phyloP scores from a whole-genome alignment of 768 basidiomycete genomes.

The Russula olivacea region DNA sequence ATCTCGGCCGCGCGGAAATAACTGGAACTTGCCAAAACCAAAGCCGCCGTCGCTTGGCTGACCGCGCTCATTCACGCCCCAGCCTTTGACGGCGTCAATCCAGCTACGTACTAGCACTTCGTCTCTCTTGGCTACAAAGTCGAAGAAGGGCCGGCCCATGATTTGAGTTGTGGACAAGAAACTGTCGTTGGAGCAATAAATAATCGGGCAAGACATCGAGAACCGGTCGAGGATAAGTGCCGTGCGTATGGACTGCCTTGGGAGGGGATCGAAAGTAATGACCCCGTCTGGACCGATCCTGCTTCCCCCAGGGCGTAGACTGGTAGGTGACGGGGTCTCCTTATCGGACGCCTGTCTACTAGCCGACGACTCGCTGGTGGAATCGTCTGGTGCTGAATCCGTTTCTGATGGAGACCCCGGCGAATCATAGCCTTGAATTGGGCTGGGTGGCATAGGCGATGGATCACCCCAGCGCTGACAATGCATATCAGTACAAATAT shows the following conservation, averaged over 20 bases:
- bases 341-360: not conserved
- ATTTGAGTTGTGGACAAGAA: constrained; percentile 53
- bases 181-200: constrained; percentile 71
- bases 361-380: constrained; percentile 3
- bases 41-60: constrained; percentile 82
- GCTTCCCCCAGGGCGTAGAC: constrained; percentile 4
- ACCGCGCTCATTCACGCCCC: constrained; percentile 80
- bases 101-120: constrained; percentile 63
- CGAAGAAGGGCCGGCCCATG: constrained; percentile 65
- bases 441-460: constrained; percentile 51
- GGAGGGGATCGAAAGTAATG: constrained; percentile 56
- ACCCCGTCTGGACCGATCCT: constrained; percentile 21
- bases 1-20: constrained; percentile 55
- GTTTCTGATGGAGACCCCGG: constrained; percentile 9
- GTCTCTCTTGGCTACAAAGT: constrained; percentile 61
- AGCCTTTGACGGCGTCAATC: constrained; percentile 73
- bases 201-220: constrained; percentile 53
- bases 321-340: constrained; percentile 9
- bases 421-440: constrained; percentile 16
- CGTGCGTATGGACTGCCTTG: constrained; percentile 65
- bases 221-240: constrained; percentile 82
- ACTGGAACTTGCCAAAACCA: constrained; percentile 66
- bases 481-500: constrained; percentile 24
- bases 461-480: constrained; percentile 64
- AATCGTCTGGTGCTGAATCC: not conserved